Percentiles rank a stretch among this genome's conserved stretches.
phyloP scores from a whole-genome alignment of 2,329 filamentous ascomycete genomes.

The Huntiella bhutanensis region DNA sequence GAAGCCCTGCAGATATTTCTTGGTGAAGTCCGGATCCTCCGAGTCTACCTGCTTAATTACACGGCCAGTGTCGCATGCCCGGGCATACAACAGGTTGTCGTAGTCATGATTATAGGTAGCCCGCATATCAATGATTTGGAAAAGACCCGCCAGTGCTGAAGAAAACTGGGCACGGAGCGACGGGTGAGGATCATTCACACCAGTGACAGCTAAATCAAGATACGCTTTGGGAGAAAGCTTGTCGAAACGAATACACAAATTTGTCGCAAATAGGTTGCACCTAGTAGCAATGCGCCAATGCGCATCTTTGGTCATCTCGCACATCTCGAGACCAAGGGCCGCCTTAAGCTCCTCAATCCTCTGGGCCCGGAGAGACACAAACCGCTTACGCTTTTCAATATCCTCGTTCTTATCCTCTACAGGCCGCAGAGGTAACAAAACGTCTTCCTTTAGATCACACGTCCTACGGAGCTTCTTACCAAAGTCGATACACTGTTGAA shows the following conservation, averaged over 20 bases:
- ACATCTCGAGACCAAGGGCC: conserved; percentile 61
- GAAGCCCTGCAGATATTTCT: conserved; percentile 61
- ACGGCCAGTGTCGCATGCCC: conserved; percentile 46
- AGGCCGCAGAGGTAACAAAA: conserved; percentile 27
- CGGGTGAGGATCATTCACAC: conserved; percentile 80
- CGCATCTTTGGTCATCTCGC: conserved; percentile 54
- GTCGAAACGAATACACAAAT: conserved; percentile 81
- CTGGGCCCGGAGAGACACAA: conserved; percentile 54
- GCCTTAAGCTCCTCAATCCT: conserved; percentile 73
- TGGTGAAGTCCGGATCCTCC: conserved; percentile 63
- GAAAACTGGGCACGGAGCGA: conserved; percentile 65
- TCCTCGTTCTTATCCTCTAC: conserved; percentile 34
- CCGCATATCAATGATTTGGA: conserved; percentile 73
- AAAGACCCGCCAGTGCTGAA: conserved; percentile 55
- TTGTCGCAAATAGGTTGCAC: conserved; percentile 77
- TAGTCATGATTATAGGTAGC: conserved; percentile 75
- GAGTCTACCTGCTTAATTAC: conserved; percentile 52
- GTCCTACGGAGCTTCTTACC: conserved; percentile 61
- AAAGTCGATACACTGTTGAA: conserved; percentile 81
- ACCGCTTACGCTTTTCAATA: conserved; percentile 39
- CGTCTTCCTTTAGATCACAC: conserved; percentile 34
- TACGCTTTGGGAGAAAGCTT: conserved; percentile 65
- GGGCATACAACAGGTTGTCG: conserved; percentile 19
- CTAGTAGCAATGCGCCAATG: conserved; percentile 95
- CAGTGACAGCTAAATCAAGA: conserved; percentile 62